Evolutionary conservation across 257 asterid genomes (phyloP).

Genomic region (Solanum tacnaense): DNA sequence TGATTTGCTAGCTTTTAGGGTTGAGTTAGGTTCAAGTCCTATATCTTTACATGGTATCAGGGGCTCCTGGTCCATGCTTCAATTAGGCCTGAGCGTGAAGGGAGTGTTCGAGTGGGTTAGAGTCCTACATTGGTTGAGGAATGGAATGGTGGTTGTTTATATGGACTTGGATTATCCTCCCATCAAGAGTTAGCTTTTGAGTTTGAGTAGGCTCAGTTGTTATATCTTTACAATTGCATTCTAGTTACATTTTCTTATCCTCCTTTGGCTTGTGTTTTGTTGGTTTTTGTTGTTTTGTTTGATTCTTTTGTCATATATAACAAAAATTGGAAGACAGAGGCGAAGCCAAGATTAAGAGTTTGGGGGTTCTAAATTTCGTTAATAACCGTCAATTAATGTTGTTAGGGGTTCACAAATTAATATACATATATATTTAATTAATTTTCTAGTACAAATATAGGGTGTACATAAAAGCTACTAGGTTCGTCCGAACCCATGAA

Average conservation of each 20-base stretch:
- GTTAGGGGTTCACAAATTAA: no score
- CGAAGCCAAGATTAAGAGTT: no score
- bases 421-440: no score
- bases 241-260: background rate
- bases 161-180: background rate
- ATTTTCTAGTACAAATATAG: no score
- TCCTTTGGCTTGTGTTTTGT: background rate
- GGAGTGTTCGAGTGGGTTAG: background rate
- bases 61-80: background rate
- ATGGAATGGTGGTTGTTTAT: background rate
- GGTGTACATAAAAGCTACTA: no score
- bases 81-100: background rate
- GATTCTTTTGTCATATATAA: background rate
- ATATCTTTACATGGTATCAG: background rate
- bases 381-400: no score
- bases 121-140: background rate
- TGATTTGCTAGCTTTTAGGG: background rate
- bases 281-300: background rate
- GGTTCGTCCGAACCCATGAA: no score
- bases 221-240: background rate
- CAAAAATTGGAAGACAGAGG: background rate
- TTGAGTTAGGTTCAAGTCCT: background rate
- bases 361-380: no score
- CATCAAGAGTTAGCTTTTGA: background rate
- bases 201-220: background rate